Evolutionary conservation across 768 basidiomycete genomes (phyloP), one percentile per base, ranked within the genome.

Genomic region (Melanogaster broomeanus): DNA sequence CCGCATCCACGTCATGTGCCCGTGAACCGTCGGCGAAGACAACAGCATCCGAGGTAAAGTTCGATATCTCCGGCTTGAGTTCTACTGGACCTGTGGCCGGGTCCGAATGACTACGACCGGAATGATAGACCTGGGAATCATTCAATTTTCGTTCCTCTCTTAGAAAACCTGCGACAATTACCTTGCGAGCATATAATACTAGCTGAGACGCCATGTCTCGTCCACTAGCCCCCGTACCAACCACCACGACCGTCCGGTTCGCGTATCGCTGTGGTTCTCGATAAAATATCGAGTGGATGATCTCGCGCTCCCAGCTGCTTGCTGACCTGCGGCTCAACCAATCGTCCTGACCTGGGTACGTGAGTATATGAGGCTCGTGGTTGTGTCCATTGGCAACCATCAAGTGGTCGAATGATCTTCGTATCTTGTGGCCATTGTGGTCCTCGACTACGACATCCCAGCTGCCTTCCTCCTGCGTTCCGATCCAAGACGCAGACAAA

Each of bases 341-440:
- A 6, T 67, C 68, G 2, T 78, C 72, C 46, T 78, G 72, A 2
- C 83, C 82, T 12, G 59, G 62, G 68, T 78, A 83, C 6, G 57
- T 54, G 6, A 75, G 76, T 2, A 74, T 67, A 22, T 69, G 68
- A 3, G 84, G 82, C 49, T 76, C 69, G 53, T 81, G 81, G 50
- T 82, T 77, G 52, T 79, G 79, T 5, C 83, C 83, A n/a, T 67
- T 75, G 21, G 80, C 80, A 30, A 81, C 74, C 25, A 84, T 67
- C 22, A 85, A 68, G 59, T 84, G 83, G 54, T 84, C 77, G 58
- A 78, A 79, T 3, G 48, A 51, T n/a, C 57, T 61, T 4, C 61
- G 58, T 9, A 43, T 61, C 33, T 60, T 50, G 24, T 38, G 45
- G 30, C 67, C 67, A 16, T 57, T 31, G 7, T 53, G 41, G 33